These are phyloP conservation scores for Trametes hirsuta DNA, from an alignment of 1,284 basidiomycete species.

Conservation along the genomic window DNA sequence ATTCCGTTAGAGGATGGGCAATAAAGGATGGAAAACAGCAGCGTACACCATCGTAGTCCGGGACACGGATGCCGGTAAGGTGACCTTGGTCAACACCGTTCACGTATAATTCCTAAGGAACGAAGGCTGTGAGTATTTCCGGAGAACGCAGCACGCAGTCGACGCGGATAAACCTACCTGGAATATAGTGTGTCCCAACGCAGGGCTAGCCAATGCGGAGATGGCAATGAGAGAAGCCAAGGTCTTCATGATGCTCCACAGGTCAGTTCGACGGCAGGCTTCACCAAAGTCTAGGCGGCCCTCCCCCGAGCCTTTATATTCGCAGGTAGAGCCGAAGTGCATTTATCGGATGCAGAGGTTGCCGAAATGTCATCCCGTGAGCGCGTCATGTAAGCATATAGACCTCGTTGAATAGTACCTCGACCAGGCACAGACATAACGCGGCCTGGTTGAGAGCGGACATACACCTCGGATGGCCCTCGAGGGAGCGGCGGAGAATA, in stretches of 20 bases:
- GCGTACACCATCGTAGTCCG: slow-evolving; percentile 53
- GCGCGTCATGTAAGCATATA: not conserved
- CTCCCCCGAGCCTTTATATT: slow-evolving; percentile 14
- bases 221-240: slow-evolving; percentile 33
- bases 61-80: slow-evolving; percentile 49
- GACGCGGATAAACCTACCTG: slow-evolving; percentile 37
- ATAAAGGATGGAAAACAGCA: not conserved
- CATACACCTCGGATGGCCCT: not conserved
- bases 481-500: slow-evolving; percentile 11
- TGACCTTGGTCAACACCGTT: slow-evolving; percentile 55
- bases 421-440: slow-evolving; percentile 6
- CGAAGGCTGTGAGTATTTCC: not conserved
- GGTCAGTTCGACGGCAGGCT: slow-evolving; percentile 4
- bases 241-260: slow-evolving; percentile 22
- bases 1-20: not conserved
- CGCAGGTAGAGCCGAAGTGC: not conserved
- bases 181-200: slow-evolving; percentile 51
- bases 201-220: slow-evolving; percentile 32
- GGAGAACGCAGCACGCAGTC: not conserved
- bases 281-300: not conserved
- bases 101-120: slow-evolving; percentile 44
- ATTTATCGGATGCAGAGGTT: not conserved
- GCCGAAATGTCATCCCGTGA: slow-evolving; percentile 17
- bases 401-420: not conserved
- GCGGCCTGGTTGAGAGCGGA: not conserved